phyloP scores from a whole-genome alignment of 164 flowering plant genomes.

The Umbilicus rupestris region DNA sequence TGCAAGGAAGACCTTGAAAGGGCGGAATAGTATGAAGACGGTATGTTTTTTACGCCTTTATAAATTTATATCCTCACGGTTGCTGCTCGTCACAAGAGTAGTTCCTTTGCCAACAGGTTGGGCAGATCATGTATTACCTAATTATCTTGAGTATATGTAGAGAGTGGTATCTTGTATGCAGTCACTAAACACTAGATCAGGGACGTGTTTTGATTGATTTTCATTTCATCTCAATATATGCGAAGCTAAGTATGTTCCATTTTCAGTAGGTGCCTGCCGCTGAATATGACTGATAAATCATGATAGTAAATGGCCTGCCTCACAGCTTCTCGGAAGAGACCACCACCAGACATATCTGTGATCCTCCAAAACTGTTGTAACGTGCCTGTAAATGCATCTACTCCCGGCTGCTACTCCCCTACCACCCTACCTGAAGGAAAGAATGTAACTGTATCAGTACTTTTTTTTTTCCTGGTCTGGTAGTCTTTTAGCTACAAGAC shows the following conservation, averaged over 20 bases:
- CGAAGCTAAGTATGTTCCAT: background rate
- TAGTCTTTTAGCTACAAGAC: no score
- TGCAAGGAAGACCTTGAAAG: conserved; percentile 30
- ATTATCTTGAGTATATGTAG: background rate
- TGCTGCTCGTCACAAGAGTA: background rate
- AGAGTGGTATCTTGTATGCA: background rate
- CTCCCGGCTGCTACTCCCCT: background rate
- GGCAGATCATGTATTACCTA: background rate
- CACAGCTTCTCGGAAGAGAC: background rate
- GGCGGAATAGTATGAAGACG: conserved; percentile 21
- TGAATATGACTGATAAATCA: background rate
- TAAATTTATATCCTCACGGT: background rate
- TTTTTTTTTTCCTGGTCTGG: no score
- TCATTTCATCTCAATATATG: background rate
- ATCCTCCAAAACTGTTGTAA: background rate
- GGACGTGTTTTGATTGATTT: background rate
- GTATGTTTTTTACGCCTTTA: conserved; percentile 11
- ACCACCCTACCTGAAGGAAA: background rate
- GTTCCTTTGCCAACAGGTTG: no score
- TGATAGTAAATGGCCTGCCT: background rate
- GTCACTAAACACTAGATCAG: background rate
- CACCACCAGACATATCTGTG: background rate
- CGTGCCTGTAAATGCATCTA: background rate
- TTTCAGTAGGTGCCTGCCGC: conserved; percentile 4
- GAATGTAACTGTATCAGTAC: no score